Evolutionary conservation across 2,329 filamentous ascomycete genomes (phyloP).

Genomic region (Fusarium domesticum): DNA sequence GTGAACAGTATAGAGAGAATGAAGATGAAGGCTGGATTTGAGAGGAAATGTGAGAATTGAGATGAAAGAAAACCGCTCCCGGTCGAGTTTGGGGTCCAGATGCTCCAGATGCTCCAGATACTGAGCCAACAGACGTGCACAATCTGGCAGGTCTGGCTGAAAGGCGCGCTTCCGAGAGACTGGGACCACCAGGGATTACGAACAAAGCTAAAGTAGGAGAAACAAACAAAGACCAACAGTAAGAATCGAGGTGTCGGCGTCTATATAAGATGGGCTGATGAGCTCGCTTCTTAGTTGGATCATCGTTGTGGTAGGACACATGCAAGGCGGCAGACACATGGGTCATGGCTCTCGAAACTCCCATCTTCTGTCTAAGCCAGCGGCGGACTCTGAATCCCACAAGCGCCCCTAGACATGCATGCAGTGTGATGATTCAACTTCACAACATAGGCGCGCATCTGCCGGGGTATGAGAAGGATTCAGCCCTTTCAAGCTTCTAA

Average conservation of each 20-base stretch:
- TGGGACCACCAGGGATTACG: slow-evolving; percentile 27
- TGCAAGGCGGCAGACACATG: slow-evolving; percentile 5
- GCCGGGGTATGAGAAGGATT: slow-evolving; percentile 19
- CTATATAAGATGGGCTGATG: slow-evolving; percentile 27
- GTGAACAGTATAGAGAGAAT: slow-evolving; percentile 5
- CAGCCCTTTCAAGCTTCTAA: slow-evolving; percentile 4
- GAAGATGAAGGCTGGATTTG: slow-evolving; percentile 4
- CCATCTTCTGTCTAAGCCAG: slow-evolving; percentile 11
- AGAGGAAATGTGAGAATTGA: slow-evolving; percentile 1
- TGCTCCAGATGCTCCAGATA: slow-evolving; percentile 10
- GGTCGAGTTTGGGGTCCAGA: not conserved
- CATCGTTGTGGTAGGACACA: not conserved
- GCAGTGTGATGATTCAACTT: slow-evolving; percentile 29
- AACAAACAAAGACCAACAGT: slow-evolving; percentile 16
- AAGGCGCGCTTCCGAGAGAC: slow-evolving; percentile 20
- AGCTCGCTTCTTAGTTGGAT: slow-evolving; percentile 13
- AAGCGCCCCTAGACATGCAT: slow-evolving; percentile 33
- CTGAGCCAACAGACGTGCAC: slow-evolving; percentile 20
- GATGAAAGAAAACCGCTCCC: not conserved
- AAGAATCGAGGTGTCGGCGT: slow-evolving; percentile 26
- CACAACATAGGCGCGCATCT: slow-evolving; percentile 21
- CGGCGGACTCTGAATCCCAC: slow-evolving; percentile 8
- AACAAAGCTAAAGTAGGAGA: slow-evolving; percentile 21
- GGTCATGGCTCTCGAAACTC: slow-evolving; percentile 6
- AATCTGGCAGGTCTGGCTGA: slow-evolving; percentile 16